phyloP scores from a whole-genome alignment of 2,329 filamentous ascomycete genomes.

The Diatrype stigma region DNA sequence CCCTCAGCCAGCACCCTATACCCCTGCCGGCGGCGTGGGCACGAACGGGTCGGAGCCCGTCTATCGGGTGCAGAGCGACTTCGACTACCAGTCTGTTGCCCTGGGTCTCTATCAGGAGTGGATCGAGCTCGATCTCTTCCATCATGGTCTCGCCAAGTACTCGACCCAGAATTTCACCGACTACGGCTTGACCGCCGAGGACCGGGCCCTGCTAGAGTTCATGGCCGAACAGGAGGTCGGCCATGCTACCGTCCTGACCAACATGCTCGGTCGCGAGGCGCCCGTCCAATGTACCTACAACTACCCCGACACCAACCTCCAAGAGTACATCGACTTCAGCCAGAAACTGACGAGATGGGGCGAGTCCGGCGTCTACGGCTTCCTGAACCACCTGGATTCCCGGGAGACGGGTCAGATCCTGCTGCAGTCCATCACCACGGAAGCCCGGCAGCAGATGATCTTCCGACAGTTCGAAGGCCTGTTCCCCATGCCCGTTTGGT shows the following conservation, averaged over 20 bases:
- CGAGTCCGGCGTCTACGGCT: constrained; percentile 77
- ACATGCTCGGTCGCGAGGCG: constrained; percentile 69
- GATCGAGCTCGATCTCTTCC: constrained; percentile 81
- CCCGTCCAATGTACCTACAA: constrained; percentile 76
- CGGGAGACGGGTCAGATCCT: constrained; percentile 70
- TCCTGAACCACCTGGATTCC: constrained; percentile 72
- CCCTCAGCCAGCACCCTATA: constrained; percentile 67
- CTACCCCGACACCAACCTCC: constrained; percentile 71
- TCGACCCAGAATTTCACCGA: constrained; percentile 64
- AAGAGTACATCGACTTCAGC: constrained; percentile 77
- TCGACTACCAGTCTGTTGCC: constrained; percentile 74
- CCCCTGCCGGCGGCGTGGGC: constrained; percentile 67
- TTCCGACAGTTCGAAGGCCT: constrained; percentile 80
- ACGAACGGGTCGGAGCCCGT: constrained; percentile 74
- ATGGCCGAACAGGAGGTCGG: constrained; percentile 76
- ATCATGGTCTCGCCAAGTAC: constrained; percentile 68
- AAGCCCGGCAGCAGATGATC: constrained; percentile 78
- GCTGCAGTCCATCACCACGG: constrained; percentile 71
- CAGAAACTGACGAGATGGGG: constrained; percentile 82
- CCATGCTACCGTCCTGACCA: constrained; percentile 71
- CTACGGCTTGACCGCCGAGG: constrained; percentile 64
- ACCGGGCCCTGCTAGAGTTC: constrained; percentile 67
- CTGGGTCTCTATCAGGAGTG: constrained; percentile 77
- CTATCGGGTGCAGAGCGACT: constrained; percentile 75
- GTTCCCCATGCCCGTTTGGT: constrained; percentile 80